phyloP scores from a whole-genome alignment of 495 filamentous ascomycete genomes.

The Penicillium herquei region DNA sequence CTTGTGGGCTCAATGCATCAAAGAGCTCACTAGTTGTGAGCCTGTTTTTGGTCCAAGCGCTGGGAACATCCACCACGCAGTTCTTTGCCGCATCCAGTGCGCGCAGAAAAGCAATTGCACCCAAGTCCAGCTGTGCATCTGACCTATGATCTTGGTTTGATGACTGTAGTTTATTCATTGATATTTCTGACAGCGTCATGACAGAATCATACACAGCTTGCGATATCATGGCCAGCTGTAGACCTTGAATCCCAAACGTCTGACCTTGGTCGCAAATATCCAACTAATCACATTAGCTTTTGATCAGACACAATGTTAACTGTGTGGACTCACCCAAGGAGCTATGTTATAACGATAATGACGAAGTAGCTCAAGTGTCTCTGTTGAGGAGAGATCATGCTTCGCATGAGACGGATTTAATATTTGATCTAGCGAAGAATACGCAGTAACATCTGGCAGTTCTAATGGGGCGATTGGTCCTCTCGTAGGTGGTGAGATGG shows the following conservation, averaged over 20 bases:
- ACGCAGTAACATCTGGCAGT: not conserved
- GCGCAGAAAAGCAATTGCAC: slow-evolving; percentile 10
- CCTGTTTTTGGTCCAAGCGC: slow-evolving; percentile 16
- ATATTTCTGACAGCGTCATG: slow-evolving; percentile 27
- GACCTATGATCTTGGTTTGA: not conserved
- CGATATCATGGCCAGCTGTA: slow-evolving; percentile 28
- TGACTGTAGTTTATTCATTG: slow-evolving; percentile 14
- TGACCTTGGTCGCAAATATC: slow-evolving; percentile 35
- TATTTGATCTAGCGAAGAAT: not conserved
- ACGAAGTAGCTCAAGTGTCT: slow-evolving; percentile 28
- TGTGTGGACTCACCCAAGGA: slow-evolving; percentile 28
- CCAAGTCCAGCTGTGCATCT: slow-evolving; percentile 6
- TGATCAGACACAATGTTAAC: not conserved
- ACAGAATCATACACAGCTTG: slow-evolving; percentile 20
- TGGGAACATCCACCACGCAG: slow-evolving; percentile 14
- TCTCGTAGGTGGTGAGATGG: slow-evolving; percentile 3
- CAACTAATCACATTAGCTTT: slow-evolving; percentile 14
- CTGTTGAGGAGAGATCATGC: slow-evolving; percentile 10
- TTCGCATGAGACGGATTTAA: not conserved
- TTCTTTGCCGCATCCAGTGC: slow-evolving; percentile 11
- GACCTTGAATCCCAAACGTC: slow-evolving; percentile 28
- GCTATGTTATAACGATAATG: slow-evolving; percentile 38
- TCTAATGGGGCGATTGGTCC: not conserved
- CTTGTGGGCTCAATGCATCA: slow-evolving; percentile 15
- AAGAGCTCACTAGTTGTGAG: slow-evolving; percentile 7